These are phyloP conservation scores for Silene latifolia DNA, from an alignment of 148 eudicot genomes.

Conservation along the genomic window DNA sequence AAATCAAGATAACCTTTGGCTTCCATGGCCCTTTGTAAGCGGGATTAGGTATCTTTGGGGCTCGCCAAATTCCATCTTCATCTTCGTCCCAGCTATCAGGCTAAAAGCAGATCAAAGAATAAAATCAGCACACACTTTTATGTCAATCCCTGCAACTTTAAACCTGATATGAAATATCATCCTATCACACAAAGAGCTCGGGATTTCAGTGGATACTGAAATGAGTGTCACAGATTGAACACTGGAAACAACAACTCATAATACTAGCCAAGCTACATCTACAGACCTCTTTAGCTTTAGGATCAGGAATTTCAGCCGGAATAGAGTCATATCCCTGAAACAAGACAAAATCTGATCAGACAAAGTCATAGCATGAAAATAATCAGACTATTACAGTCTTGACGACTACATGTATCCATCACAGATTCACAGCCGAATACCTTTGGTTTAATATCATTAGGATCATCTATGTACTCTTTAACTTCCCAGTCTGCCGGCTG, in stretches of 20 bases:
- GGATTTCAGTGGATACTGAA: background rate
- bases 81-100: constrained; percentile 97
- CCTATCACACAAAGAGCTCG: background rate
- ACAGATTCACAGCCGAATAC: constrained; percentile 23
- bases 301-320: constrained; percentile 46
- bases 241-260: background rate
- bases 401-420: background rate
- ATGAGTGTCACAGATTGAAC: background rate
- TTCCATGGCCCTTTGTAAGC: constrained; percentile 98
- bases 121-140: background rate
- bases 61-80: constrained; percentile 88
- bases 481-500: constrained; percentile 49
- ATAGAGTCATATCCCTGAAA: constrained; percentile 46
- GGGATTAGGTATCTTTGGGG: constrained; percentile 84
- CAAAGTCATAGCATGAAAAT: background rate
- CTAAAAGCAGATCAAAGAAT: constrained; percentile 28
- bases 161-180: background rate
- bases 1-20: constrained; percentile 50
- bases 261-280: constrained; percentile 5
- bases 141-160: background rate
- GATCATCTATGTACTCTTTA: constrained; percentile 43
- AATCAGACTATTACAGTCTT: background rate
- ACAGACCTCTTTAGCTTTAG: constrained; percentile 45
- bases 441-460: constrained; percentile 41
- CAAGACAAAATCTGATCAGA: constrained; percentile 12